Conservation (phyloP, 257 asterid species). For the Nicotiana tomentosiformis region DNA sequence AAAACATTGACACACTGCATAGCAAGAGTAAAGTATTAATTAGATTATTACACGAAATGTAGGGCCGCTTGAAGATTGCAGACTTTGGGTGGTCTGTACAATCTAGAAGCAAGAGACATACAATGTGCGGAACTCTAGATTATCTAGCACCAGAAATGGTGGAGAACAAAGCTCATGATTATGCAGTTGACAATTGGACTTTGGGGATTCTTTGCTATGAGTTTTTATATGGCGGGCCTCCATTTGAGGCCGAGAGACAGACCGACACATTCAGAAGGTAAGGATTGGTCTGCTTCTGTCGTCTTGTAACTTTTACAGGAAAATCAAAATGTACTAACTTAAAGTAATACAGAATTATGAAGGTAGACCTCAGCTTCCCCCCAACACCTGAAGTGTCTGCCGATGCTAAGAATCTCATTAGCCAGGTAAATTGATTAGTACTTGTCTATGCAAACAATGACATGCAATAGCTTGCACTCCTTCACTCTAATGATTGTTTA, state of each 20-base stretch:
- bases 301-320: not conserved
- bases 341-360: conserved; percentile 53
- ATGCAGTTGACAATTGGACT: conserved; percentile 93
- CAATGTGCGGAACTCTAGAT: conserved; percentile 96
- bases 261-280: conserved; percentile 79
- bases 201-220: conserved; percentile 86
- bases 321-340: conserved; percentile 5
- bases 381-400: conserved; percentile 47
- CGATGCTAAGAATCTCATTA: conserved; percentile 76
- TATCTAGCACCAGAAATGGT: conserved; percentile 98
- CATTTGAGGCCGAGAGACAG: conserved; percentile 88
- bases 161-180: conserved; percentile 82
- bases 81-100: conserved; percentile 99
- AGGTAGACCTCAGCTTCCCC: conserved; percentile 88
- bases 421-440: conserved; percentile 39
- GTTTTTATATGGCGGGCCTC: conserved; percentile 79
- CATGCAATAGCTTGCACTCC: not conserved
- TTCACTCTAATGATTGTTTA: not conserved
- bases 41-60: conserved; percentile 14
- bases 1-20: not conserved
- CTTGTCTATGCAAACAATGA: not conserved
- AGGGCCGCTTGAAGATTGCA: conserved; percentile 89
- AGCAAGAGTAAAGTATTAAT: not conserved
- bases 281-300: not conserved
- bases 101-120: conserved; percentile 71